Percentiles rank a stretch among this genome's conserved stretches.
Conservation (phyloP, 2,329 filamentous ascomycete genomes). For the Trichoderma breve region DNA sequence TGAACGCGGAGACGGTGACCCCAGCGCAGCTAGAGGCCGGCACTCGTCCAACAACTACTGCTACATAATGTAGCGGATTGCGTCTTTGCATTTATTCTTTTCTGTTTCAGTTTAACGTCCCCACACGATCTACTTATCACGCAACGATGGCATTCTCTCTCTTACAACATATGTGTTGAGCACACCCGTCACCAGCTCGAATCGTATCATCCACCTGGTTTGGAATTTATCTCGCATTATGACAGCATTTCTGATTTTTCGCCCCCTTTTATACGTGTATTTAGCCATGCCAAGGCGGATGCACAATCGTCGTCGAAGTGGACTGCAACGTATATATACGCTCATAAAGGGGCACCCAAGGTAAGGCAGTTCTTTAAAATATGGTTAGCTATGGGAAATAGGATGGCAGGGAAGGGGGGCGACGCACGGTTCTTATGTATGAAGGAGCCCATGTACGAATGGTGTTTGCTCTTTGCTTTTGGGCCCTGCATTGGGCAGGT, state of each 20-base stretch:
- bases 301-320: not conserved
- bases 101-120: not conserved
- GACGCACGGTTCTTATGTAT: not conserved
- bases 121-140: not conserved
- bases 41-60: conserved; percentile 28
- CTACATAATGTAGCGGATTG: not conserved
- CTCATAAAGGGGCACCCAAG: not conserved
- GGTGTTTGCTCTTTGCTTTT: conserved; percentile 16
- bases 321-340: not conserved
- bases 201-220: conserved; percentile 22
- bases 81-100: not conserved
- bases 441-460: conserved; percentile 24
- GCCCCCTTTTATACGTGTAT: not conserved
- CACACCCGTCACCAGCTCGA: conserved; percentile 30
- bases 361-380: not conserved
- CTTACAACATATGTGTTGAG: conserved; percentile 23
- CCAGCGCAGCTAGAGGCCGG: conserved; percentile 50
- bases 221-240: conserved; percentile 28
- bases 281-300: not conserved
- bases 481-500: not conserved
- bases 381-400: conserved; percentile 3
- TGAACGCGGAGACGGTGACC: conserved; percentile 33
- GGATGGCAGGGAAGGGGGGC: not conserved
- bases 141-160: conserved; percentile 34
- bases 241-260: conserved; percentile 27